These are phyloP conservation scores for Pharnaceum exiguum DNA, from an alignment of 148 eudicot genomes.

Conservation along the genomic window DNA sequence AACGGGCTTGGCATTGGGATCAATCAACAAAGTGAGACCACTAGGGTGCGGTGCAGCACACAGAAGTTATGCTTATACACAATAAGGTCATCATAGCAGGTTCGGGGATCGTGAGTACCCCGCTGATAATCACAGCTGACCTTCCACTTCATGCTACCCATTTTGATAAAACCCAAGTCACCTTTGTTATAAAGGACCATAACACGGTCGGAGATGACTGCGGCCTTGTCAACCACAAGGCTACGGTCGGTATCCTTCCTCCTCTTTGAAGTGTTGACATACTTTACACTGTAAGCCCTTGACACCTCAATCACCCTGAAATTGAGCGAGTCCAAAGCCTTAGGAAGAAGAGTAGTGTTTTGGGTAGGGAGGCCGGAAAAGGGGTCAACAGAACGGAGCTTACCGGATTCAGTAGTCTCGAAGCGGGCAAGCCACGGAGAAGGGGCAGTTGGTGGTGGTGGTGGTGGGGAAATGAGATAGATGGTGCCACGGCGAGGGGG, in stretches of 20 bases:
- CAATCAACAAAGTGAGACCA: not conserved
- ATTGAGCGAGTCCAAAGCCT: not conserved
- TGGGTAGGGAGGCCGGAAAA: not conserved
- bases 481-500: conserved; percentile 2
- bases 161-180: not conserved
- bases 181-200: conserved; percentile 7
- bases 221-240: conserved; percentile 1
- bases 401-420: not conserved
- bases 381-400: conserved; percentile 1
- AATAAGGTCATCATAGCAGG: conserved; percentile 1
- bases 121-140: not conserved
- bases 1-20: not conserved
- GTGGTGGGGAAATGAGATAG: conserved; percentile 4
- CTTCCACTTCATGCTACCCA: conserved; percentile 3
- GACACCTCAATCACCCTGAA: not conserved
- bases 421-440: conserved; percentile 7
- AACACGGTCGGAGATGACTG: not conserved
- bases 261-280: not conserved
- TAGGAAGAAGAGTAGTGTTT: not conserved
- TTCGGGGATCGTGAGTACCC: not conserved
- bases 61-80: not conserved
- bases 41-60: not conserved
- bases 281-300: not conserved
- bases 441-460: not conserved
- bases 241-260: not conserved